Base-by-base conservation (phyloP, 2,329 filamentous ascomycete genomes). In the Colletotrichum eremochloae region DNA sequence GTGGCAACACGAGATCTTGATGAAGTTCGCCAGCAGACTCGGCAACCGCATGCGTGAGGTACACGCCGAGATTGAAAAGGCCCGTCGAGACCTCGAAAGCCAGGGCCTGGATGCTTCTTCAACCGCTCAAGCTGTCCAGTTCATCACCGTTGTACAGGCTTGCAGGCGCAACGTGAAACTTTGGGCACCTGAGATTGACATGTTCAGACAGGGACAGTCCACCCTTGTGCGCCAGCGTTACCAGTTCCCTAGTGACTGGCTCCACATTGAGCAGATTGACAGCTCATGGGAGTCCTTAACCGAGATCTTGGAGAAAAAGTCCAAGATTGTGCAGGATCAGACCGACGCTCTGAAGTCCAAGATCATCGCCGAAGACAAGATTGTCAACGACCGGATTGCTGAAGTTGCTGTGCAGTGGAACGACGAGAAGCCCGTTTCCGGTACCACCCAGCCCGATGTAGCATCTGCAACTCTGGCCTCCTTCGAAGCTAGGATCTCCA, bases 81-180 rank as follows among this genome's bases (percentile, higher is more conserved):
- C 96, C 12, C 91, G 96, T 33, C 92, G 93, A 76, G 94, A 98
- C 76, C 88, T 99, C 15, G 97, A 99, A 82, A 90, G 92, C 46
- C 95, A 98, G 80, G 96, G 94, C 36, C 89, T 98, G 55, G 96
- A 98, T 80, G 94, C 95, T 29, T 96, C 94, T 5, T 98, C 96
- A 1, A 99, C 96, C 5, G 96, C 96, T 0, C 95, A 98, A 80
- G 96, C 97, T 33, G 97, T 99, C 5, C 94, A 96, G 48, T 99
- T 99, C 83, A 99, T 99, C 79, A 99, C 97, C 0, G 95, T 96
- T 66, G 96, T 99, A 6, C 96, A 99, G 83, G 94, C 94, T 79
- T 98, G 95, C 84, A 97, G 97, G 85, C 92, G 95, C 62, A 97
- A 97, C 80, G 95, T 97, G 63, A 96, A 95, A 82, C 86, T 92